phyloP scores from a whole-genome alignment of 495 filamentous ascomycete genomes.

The Evernia prunastri region DNA sequence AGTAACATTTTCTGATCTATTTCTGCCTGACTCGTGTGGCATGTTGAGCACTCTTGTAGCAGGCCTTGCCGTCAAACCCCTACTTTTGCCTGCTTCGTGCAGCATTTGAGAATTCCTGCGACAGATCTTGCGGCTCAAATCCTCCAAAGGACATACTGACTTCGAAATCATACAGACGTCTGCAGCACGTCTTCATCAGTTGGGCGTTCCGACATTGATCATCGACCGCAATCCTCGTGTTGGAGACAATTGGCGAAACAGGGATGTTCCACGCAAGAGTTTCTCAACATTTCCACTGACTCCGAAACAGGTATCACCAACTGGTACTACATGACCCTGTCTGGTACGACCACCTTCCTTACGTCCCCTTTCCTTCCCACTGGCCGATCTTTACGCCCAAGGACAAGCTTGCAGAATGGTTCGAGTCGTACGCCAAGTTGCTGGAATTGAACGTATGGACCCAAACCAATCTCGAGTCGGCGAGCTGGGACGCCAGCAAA shows the following conservation, averaged over 20 bases:
- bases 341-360: conserved; percentile 71
- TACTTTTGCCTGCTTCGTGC: no score
- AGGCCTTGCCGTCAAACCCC: no score
- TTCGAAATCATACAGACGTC: no score
- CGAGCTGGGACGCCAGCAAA: conserved; percentile 47
- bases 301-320: conserved; percentile 36
- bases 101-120: no score
- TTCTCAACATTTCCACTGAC: background rate
- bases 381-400: conserved; percentile 68
- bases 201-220: conserved; percentile 55
- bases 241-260: conserved; percentile 73
- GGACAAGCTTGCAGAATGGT: conserved; percentile 74
- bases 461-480: conserved; percentile 43
- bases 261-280: conserved; percentile 40
- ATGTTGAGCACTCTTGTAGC: no score
- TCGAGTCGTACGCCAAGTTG: conserved; percentile 63
- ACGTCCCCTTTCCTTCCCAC: conserved; percentile 57
- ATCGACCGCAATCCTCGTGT: conserved; percentile 60
- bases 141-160: no score
- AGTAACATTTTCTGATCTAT: no score
- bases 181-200: conserved; percentile 66
- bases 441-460: conserved; percentile 80
- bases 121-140: no score
- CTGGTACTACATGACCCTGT: conserved; percentile 70
- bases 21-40: no score